Conservation (phyloP, 2,329 filamentous ascomycete species). For the Colletotrichum orchidophilum region DNA sequence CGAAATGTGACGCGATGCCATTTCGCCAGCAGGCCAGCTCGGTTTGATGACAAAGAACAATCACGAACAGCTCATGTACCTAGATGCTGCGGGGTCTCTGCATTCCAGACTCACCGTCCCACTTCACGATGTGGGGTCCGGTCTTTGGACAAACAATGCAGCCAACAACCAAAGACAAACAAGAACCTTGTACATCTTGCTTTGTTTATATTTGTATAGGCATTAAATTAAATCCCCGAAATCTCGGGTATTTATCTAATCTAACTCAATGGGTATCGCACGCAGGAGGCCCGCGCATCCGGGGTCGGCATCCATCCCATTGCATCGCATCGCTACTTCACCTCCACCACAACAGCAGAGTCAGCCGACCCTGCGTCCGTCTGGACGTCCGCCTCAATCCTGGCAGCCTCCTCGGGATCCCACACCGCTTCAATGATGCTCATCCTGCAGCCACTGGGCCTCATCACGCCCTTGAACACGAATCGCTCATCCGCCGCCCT, state of each 20-base stretch:
- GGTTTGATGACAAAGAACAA: not conserved
- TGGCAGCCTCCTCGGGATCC: constrained; percentile 41
- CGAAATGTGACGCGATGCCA: constrained; percentile 35
- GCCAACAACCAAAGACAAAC: not conserved
- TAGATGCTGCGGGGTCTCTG: not conserved
- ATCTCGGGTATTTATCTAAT: not conserved
- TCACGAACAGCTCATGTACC: not conserved
- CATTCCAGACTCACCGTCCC: not conserved
- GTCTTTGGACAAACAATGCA: not conserved
- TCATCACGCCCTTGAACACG: constrained; percentile 53
- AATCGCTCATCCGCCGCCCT: constrained; percentile 52
- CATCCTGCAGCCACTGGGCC: constrained; percentile 55
- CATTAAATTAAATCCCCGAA: not conserved
- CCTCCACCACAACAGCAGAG: not conserved
- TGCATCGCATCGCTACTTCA: not conserved
- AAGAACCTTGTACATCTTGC: not conserved
- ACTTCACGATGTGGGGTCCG: constrained; percentile 10
- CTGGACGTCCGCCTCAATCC: constrained; percentile 28
- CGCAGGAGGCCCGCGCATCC: not conserved
- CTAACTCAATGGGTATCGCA: not conserved
- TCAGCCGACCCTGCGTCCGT: not conserved
- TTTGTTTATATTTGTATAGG: not conserved
- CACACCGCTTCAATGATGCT: constrained; percentile 60
- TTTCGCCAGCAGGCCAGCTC: constrained; percentile 33
- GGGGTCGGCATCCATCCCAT: not conserved